phyloP scores from a whole-genome alignment of 306 rosid genomes.

The Canavalia ensiformis region DNA sequence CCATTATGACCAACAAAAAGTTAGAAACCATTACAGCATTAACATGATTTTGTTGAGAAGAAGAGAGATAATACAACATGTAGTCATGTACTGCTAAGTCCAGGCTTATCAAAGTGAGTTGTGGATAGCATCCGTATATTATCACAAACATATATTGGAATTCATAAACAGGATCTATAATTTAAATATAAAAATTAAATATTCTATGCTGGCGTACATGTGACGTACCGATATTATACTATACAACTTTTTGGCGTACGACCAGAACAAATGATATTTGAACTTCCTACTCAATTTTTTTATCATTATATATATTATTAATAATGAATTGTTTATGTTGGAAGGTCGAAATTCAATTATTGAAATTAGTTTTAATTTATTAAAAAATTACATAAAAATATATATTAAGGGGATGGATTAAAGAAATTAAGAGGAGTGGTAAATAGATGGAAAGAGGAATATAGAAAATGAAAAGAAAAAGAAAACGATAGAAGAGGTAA shows the following conservation, averaged over 20 bases:
- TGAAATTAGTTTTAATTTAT: neutral
- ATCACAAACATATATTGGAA: neutral
- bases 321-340: neutral
- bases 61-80: too few relatives aligned
- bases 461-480: conserved; percentile 31
- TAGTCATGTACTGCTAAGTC: neutral
- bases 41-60: neutral
- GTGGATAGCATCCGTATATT: neutral
- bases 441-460: neutral
- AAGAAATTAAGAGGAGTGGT: neutral
- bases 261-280: too few relatives aligned
- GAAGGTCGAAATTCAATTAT: neutral
- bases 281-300: too few relatives aligned
- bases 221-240: conserved; percentile 2
- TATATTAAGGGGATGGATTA: neutral
- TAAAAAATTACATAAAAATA: neutral
- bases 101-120: neutral
- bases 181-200: neutral
- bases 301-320: neutral
- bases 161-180: neutral
- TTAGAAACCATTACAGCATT: neutral
- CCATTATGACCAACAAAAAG: neutral
- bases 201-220: neutral
- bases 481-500: neutral
- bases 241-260: too few relatives aligned